Evolutionary conservation across 176 grass and related monocot genomes (phyloP).

Genomic region (Zoysia japonica): DNA sequence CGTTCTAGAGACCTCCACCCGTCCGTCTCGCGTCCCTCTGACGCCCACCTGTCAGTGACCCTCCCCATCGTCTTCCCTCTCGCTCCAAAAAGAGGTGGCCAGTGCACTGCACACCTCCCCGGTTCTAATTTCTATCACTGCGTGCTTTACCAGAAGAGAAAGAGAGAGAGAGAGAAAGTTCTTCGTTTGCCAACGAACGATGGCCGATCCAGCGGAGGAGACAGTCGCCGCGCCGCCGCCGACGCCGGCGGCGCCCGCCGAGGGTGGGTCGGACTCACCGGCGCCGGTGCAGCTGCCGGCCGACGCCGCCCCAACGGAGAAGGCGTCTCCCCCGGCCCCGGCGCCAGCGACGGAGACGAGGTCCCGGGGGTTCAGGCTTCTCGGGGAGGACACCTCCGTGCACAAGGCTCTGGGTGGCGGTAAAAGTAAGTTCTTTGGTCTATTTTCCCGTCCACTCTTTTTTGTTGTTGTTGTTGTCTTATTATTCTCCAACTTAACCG

Average conservation of each 20-base stretch:
- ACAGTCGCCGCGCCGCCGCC: conserved; percentile 45
- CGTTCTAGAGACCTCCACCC: conserved; percentile 42
- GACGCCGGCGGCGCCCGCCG: conserved; percentile 45
- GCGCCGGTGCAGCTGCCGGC: conserved; percentile 29
- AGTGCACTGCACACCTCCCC: conserved; percentile 7
- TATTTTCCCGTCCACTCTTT: background rate
- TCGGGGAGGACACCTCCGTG: conserved; percentile 75
- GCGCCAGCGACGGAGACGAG: conserved; percentile 16
- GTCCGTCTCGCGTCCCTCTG: background rate
- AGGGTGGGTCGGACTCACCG: background rate
- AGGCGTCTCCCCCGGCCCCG: conserved; percentile 16
- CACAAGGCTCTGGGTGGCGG: conserved; percentile 79
- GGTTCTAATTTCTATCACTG: background rate
- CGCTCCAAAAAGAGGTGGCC: background rate
- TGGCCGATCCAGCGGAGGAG: conserved; percentile 62
- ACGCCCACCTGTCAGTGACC: no score
- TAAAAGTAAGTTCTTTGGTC: conserved; percentile 56
- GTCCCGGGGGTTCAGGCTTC: conserved; percentile 57
- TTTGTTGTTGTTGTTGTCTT: background rate
- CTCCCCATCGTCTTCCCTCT: background rate
- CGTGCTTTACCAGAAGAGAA: conserved; percentile 10
- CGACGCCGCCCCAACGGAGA: conserved; percentile 41
- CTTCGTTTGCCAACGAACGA: conserved; percentile 7
- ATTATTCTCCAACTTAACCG: no score
- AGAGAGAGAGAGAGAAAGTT: background rate